Evolutionary conservation across 345 rosid species (phyloP), one percentile per base, ranked within the genome.

Genomic region (Citrus maxima): DNA sequence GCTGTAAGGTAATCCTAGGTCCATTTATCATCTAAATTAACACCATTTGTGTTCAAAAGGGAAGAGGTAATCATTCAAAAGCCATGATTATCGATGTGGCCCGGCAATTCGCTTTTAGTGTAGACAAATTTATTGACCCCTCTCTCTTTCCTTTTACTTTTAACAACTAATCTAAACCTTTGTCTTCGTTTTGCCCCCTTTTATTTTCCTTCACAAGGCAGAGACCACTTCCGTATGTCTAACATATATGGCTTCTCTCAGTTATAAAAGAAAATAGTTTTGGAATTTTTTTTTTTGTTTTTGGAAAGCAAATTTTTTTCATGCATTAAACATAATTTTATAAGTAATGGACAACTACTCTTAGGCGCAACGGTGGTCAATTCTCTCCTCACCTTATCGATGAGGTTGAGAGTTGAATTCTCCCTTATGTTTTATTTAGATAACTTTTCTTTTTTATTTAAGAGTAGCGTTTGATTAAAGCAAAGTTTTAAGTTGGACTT

Each of bases 11-110:
- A 35, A 42, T 28, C 4, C 19, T 7, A 10, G 56, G 22, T 9
- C 7, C 35, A 34, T 16, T 12, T 32, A 21, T 51, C 1, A 4
- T 64, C 40, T 30, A 65, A 64, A 54, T 54, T 13, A 13, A 6
- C 62, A 10, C 59, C 60, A 71, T 71, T 69, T 19, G 4, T 16
- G 9, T 32, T 10, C 38, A 27, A 27, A 10, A 55, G 13, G 9
- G 22, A 22, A 46, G 21, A 30, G 38, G 5, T 24, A 24, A 54
- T 35, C 49, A 76, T 76, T 67, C 79, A 37, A 67, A 77, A 67
- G 66, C 79, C 79, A 24, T 56, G 73, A 77, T 77, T 77, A 27
- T 67, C 28, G 73, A 35, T 67, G 14, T 35, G 73, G 67, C 21
- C 73, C 67, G 10, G 37, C 73, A 67, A 14, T 10, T 27, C 38